Percentiles rank a stretch among this genome's conserved stretches.
Conservation (phyloP, 495 filamentous ascomycete species). For the Penicillium steckii region DNA sequence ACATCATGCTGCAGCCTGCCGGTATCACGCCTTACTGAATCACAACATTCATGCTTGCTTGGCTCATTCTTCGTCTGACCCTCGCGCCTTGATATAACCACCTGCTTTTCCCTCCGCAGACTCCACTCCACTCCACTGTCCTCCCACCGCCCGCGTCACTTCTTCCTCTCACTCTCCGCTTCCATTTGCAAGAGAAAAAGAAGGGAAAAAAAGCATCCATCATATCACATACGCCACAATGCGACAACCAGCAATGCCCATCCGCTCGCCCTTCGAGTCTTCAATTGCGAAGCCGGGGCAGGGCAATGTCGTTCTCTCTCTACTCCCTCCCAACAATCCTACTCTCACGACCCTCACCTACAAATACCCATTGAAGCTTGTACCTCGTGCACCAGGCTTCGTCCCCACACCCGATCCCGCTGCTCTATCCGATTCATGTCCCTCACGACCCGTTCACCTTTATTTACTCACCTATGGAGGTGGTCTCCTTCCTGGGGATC, state of each 20-base stretch:
- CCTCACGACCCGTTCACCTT: conserved; percentile 54
- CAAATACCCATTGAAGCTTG: conserved; percentile 93
- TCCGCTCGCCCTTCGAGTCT: conserved; percentile 63
- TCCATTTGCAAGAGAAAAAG: not conserved
- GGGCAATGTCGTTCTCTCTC: conserved; percentile 69
- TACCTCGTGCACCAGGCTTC: conserved; percentile 59
- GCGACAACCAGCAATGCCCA: conserved; percentile 36
- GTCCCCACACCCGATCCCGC: conserved; percentile 27
- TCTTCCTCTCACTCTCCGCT: not conserved
- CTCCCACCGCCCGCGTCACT: not conserved
- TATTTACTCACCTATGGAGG: conserved; percentile 96
- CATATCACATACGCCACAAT: conserved; percentile 15
- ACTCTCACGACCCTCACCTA: conserved; percentile 75
- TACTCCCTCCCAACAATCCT: conserved; percentile 69
- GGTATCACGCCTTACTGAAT: conserved; percentile 11
- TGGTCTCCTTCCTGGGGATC: conserved; percentile 83
- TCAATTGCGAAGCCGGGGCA: conserved; percentile 72
- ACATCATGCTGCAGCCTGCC: conserved; percentile 21
- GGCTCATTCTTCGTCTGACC: conserved; percentile 10
- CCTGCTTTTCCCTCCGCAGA: not conserved
- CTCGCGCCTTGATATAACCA: conserved; percentile 10
- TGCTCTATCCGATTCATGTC: conserved; percentile 24
- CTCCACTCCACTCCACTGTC: not conserved
- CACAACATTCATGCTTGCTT: conserved; percentile 8
- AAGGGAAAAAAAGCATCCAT: not conserved